These are phyloP conservation scores for Scalesia atractyloides DNA, from an alignment of 129 eudicot species.

Conservation along the genomic window DNA sequence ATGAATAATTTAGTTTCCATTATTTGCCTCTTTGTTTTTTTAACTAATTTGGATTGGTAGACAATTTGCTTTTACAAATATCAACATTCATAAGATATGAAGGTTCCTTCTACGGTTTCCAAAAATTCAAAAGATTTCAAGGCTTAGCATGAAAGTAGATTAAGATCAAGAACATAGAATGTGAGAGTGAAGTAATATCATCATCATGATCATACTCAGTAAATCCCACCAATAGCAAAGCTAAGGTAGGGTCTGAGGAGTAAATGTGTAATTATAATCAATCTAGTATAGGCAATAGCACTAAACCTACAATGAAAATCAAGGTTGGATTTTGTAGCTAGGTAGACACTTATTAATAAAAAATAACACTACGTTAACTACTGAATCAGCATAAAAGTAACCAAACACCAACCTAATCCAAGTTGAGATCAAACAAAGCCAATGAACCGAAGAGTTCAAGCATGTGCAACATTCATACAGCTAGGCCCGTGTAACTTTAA, in stretches of 20 bases:
- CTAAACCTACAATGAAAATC: conserved; percentile 8
- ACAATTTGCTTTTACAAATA: not conserved
- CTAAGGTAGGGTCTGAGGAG: no score
- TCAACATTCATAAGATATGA: conserved; percentile 2
- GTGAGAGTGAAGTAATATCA: not conserved
- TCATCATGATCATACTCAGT: no score
- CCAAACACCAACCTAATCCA: not conserved
- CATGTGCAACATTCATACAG: not conserved
- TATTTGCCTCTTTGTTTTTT: not conserved
- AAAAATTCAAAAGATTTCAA: not conserved
- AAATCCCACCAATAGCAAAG: no score
- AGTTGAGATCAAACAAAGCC: not conserved
- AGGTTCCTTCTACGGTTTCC: conserved; percentile 6
- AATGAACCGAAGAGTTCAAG: not conserved
- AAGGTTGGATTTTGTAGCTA: not conserved
- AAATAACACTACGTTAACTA: not conserved
- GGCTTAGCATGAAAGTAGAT: not conserved
- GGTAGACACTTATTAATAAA: not conserved
- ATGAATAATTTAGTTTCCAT: not conserved
- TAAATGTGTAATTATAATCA: not conserved
- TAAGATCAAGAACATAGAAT: conserved; percentile 13
- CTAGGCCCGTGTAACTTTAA: not conserved
- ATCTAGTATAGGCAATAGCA: conserved; percentile 6
- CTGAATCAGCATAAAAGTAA: not conserved
- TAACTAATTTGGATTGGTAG: not conserved